Conservation (phyloP, 202 grass and related monocot species). For the Miscanthus sacchariflorus region DNA sequence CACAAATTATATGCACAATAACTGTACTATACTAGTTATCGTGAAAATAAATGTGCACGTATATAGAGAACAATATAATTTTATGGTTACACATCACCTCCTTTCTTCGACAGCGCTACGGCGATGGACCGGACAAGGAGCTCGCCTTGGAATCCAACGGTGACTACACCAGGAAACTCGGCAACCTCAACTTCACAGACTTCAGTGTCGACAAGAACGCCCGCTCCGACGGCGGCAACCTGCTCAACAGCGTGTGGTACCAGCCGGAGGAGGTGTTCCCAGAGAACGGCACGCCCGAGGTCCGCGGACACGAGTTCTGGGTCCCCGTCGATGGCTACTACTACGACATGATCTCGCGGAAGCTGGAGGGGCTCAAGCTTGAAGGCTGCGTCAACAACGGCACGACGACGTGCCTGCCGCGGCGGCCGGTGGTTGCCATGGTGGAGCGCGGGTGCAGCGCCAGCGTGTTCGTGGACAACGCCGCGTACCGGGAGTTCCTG, state of each 20-base stretch:
- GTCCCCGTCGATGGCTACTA: constrained; percentile 50
- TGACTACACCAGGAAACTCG: constrained; percentile 63
- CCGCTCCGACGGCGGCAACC: constrained; percentile 13
- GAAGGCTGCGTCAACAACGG: constrained; percentile 26
- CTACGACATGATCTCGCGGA: constrained; percentile 29
- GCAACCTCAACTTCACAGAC: constrained; percentile 60
- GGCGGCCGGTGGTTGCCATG: constrained; percentile 44
- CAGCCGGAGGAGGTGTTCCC: constrained; percentile 77
- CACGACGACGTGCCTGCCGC: constrained; percentile 53
- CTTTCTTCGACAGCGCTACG: constrained; percentile 50
- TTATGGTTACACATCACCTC: not conserved
- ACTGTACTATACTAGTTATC: not conserved
- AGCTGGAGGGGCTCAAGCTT: not conserved
- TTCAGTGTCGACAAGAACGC: constrained; percentile 29
- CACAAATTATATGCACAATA: not conserved
- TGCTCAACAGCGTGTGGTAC: constrained; percentile 71
- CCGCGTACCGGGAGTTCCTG: constrained; percentile 64
- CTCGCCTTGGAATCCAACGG: constrained; percentile 62
- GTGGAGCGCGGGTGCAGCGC: constrained; percentile 69
- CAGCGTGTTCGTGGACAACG: constrained; percentile 66
- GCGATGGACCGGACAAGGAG: constrained; percentile 53
- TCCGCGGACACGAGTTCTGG: constrained; percentile 59
- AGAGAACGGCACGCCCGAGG: constrained; percentile 53
- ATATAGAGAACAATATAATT: not conserved
- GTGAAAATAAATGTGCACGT: not conserved